Evolutionary conservation across 805 yeast genomes (phyloP), one percentile per base, ranked within the genome.

Genomic region (Schwanniomyces occidentalis): DNA sequence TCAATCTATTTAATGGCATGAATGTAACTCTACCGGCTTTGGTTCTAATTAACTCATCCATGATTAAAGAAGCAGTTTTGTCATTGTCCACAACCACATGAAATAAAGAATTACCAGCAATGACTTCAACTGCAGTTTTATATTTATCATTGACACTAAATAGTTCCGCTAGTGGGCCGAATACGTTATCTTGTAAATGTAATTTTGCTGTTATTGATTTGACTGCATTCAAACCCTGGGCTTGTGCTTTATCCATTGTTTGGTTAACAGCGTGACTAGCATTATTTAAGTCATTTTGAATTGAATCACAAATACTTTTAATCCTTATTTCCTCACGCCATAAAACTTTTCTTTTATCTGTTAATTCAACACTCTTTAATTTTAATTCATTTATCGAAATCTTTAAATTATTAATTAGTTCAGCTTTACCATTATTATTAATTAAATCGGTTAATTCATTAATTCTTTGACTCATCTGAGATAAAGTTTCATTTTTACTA

Each of bases 51-150:
- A 93, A 66, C 53, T 87, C 89, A 27, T 82, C 82, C 84, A 90
- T 84, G 3, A 91, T 58, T 12, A 76, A 55, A 8, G 87, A 71
- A 0, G 97, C 98, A 2, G 95, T 86, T 34, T 75, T 80, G 42
- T 91, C 96, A 26, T 73, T 80, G 51, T 89, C 95, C 9, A 91
- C 98, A 16, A 93, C 93, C 19, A 91, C 79, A 54, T 91, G 87
- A 51, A 89, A 90, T 34, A 93, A 63, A 3, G 95, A 75, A 41
- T 77, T 80, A 1, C 97, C 97, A 15, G 95, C 97, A 30, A 88
- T 76, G 2, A 85, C 90, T 54, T 93, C 98, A 1, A 82, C 86
- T 1, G 97, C 95, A 1, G 80, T 74, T 51, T 82, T 82, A 53
- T 87, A 90, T 50, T 85, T 85, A 35, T 84, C 89, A 44, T 83